A percentile compares a stretch with the other conserved stretches of the same genome.
Evolutionary conservation across 495 filamentous ascomycete species (phyloP).

Genomic region (Penicillium cosmopolitanum): DNA sequence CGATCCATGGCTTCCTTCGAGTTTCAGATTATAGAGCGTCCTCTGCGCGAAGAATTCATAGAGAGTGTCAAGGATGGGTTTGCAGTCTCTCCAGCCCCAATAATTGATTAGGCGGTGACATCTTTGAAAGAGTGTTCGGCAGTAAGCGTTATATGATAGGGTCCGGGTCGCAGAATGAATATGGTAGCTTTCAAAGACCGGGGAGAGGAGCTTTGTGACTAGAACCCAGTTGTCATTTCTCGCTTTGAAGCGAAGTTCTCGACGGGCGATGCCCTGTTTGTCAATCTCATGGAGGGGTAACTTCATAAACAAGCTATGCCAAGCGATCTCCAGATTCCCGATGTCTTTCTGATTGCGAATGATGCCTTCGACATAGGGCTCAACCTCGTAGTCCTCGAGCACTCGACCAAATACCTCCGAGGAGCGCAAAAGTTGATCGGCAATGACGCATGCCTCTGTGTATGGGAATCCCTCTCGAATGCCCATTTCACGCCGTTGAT

Average conservation of each 20-base stretch:
- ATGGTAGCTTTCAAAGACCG: conserved; percentile 68
- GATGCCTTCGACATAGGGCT: conserved; percentile 19
- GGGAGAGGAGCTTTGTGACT: conserved; percentile 65
- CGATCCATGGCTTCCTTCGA: conserved; percentile 77
- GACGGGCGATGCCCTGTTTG: conserved; percentile 59
- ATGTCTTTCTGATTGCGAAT: conserved; percentile 47
- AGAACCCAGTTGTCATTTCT: conserved; percentile 72
- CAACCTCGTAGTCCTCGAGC: conserved; percentile 59
- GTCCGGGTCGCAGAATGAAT: conserved; percentile 54
- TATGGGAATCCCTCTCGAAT: conserved; percentile 61
- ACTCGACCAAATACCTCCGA: conserved; percentile 34
- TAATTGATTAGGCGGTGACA: conserved; percentile 76
- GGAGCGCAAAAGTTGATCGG: conserved; percentile 60
- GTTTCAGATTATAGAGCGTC: conserved; percentile 70
- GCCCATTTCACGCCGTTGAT: conserved; percentile 62
- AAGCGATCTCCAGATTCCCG: conserved; percentile 64
- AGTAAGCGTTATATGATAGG: conserved; percentile 79
- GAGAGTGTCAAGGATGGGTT: conserved; percentile 72
- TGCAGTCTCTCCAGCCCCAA: conserved; percentile 89
- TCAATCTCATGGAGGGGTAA: conserved; percentile 82
- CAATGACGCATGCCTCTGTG: conserved; percentile 68
- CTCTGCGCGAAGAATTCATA: conserved; percentile 91
- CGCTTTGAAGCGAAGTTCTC: conserved; percentile 56
- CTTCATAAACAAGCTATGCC: conserved; percentile 73
- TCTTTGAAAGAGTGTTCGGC: conserved; percentile 69